Base-by-base conservation (phyloP, 805 yeast genomes). In the Nakazawaea sp. region DNA sequence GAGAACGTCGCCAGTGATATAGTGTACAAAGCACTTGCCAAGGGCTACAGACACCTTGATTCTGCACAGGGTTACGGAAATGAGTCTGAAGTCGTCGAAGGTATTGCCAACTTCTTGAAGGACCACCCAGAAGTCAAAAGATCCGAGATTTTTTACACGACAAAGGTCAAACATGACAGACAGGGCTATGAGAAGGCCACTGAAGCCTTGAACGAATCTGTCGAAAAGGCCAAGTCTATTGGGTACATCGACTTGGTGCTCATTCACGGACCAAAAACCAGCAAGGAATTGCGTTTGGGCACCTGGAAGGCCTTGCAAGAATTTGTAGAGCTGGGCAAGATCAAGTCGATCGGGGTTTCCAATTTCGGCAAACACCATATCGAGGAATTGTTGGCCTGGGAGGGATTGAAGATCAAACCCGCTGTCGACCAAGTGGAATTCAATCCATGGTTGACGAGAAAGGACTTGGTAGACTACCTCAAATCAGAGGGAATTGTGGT, bases 21-120 rank as follows among this genome's bases (percentile, higher is more conserved):
- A 19, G 80, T 77, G 0, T 64, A 69, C 46, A 53, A 65, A 23
- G 92, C 90, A 1, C 63, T 84, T 41, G 57, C 64, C 21, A 60
- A 53, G 9, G 94, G 94, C 0, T 84, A 81, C 54, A 69, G 92
- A 46, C 90, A 80, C 49, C 61, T 84, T 42, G 92, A 85, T 51
- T 64, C 80, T n/a, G 95, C 95, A 5, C 75, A 68, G 9, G 55
- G 56, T 11, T 85, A 85, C 59, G 59, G 61, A 9, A 84, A 84
- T 57, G 86, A 82, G 51, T 45, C 45, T 12, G 81, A 77, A 44
- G 75, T 75, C 4, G 77, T 76, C 16, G 63, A 68, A 34, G 92
- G 82, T 4, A 71, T 82, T 30, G 56, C 64, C 16, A 53, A 59
- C 36, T 82, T 20, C 17, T 26, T 57, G 3, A 43, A 36, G 4